phyloP scores from a whole-genome alignment of 1,139 yeast genomes.

The Sugiyamaella xylanicola region DNA sequence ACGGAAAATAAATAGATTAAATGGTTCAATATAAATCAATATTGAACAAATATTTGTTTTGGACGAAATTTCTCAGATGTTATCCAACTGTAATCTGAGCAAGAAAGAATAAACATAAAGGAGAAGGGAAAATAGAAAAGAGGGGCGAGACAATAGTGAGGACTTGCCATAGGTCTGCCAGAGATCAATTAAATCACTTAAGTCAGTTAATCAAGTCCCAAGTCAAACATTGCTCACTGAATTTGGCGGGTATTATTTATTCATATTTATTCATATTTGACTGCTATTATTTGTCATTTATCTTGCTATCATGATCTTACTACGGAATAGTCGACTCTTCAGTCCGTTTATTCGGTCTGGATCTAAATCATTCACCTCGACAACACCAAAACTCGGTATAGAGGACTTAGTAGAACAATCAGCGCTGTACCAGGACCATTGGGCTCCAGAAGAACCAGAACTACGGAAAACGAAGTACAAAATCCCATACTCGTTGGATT shows the following conservation, averaged over 20 bases:
- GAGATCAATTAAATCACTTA: too few species aligned
- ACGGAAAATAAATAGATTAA: neutral
- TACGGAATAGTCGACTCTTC: neutral
- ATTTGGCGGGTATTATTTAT: too few species aligned
- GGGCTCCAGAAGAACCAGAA: slow-evolving; percentile 32
- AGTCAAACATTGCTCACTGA: too few species aligned
- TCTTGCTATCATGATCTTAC: neutral
- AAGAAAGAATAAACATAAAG: too few species aligned
- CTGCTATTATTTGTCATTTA: neutral
- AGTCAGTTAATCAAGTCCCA: too few species aligned
- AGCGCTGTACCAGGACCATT: slow-evolving; percentile 25
- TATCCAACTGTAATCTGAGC: too few species aligned
- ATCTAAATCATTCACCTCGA: neutral
- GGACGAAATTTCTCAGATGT: too few species aligned
- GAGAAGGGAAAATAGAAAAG: too few species aligned
- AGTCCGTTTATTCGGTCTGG: neutral
- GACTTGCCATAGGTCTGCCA: too few species aligned
- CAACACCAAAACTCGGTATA: slow-evolving; percentile 22
- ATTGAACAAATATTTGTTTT: too few species aligned
- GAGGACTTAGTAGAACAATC: slow-evolving; percentile 29
- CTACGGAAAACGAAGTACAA: slow-evolving; percentile 29
- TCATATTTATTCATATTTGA: neutral
- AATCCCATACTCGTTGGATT: slow-evolving; percentile 36
- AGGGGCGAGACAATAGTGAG: too few species aligned
- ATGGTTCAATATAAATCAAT: too few species aligned